phyloP scores from a whole-genome alignment of 2,329 filamentous ascomycete genomes.

The Zymoseptoria crescenta region DNA sequence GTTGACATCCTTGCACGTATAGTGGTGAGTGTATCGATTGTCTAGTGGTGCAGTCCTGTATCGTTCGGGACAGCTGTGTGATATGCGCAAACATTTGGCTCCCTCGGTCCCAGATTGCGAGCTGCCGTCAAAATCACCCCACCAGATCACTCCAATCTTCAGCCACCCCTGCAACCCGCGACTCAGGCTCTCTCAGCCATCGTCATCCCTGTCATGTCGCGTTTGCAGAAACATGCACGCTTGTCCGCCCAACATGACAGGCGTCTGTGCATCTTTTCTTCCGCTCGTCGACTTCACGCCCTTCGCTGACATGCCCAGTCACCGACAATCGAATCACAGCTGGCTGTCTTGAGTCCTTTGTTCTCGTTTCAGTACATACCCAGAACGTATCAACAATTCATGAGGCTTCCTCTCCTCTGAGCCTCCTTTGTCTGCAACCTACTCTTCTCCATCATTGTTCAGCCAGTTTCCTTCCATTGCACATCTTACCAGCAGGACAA shows the following conservation, averaged over 20 bases:
- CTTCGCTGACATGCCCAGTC: not conserved
- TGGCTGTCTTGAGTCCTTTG: not conserved
- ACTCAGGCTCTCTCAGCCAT: not conserved
- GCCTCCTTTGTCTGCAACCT: constrained; percentile 1
- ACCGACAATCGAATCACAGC: not conserved
- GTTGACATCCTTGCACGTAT: not conserved
- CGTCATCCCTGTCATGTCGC: not conserved
- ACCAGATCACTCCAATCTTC: not conserved
- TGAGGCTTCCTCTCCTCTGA: not conserved
- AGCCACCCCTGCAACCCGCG: not conserved
- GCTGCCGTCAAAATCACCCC: not conserved
- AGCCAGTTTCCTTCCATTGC: not conserved
- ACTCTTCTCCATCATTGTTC: not conserved
- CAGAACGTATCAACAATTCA: not conserved
- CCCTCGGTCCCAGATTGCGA: not conserved
- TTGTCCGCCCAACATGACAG: not conserved
- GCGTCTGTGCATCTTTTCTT: not conserved
- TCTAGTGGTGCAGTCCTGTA: not conserved
- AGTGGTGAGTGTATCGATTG: not conserved
- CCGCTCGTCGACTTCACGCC: not conserved
- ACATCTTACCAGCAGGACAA: constrained; percentile 4
- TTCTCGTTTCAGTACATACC: not conserved
- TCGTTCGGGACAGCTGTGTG: not conserved
- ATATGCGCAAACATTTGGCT: not conserved
- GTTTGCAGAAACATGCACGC: not conserved